Conservation (phyloP, 129 eudicot genomes). For the Solidago caesia region DNA sequence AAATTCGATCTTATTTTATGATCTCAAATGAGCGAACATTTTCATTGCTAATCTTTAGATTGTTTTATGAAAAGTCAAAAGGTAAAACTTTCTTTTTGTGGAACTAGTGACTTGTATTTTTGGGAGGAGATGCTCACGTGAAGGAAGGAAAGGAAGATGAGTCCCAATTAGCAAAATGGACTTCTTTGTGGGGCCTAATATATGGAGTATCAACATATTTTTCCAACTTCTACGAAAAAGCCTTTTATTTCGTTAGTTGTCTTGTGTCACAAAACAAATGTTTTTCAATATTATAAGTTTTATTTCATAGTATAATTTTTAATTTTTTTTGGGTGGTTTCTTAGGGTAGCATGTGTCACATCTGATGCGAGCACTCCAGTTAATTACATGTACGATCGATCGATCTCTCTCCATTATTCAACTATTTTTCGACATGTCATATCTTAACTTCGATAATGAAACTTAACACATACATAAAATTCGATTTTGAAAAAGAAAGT, state of each 20-base stretch:
- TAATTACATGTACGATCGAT: too few relatives aligned
- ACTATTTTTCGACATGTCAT: neutral
- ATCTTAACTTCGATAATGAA: neutral
- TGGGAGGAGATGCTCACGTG: slow-evolving; percentile 48
- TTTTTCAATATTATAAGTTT: slow-evolving; percentile 15
- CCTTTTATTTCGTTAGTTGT: slow-evolving; percentile 49
- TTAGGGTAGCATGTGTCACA: slow-evolving; percentile 54
- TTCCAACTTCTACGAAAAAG: slow-evolving; percentile 24
- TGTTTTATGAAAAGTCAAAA: neutral
- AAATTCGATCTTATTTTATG: too few relatives aligned
- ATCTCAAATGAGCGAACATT: neutral
- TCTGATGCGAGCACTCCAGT: slow-evolving; percentile 45
- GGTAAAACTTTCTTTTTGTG: slow-evolving; percentile 17
- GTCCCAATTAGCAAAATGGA: slow-evolving; percentile 41
- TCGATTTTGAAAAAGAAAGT: neutral
- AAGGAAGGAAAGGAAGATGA: slow-evolving; percentile 36
- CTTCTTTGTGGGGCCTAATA: slow-evolving; percentile 27
- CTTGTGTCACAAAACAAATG: slow-evolving; percentile 35
- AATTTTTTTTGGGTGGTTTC: slow-evolving; percentile 43
- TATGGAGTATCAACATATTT: neutral
- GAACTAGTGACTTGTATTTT: slow-evolving; percentile 23
- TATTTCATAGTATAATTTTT: slow-evolving; percentile 26
- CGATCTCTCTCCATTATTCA: neutral
- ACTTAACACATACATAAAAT: neutral
- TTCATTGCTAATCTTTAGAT: neutral